Evolutionary conservation across 805 yeast species (phyloP), one percentile per base, ranked within the genome.

Genomic region (Maudiozyma saulgeensis): DNA sequence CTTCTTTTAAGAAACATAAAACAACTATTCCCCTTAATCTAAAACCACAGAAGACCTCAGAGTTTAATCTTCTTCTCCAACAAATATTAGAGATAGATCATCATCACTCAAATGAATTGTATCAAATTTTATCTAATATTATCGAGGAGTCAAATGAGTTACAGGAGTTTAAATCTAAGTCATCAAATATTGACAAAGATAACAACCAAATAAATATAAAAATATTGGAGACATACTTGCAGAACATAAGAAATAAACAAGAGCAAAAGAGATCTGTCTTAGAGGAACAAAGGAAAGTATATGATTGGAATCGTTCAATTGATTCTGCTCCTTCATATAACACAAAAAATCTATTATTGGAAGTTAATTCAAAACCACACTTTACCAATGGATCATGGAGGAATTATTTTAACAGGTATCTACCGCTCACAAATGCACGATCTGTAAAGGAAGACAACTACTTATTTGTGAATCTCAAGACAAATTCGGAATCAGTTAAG

Each of bases 221-320:
- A 3, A 51, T 58, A 6, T 39, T 61, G n/a, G 49, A 55, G 38
- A 46, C 49, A 4, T 63, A 62, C 46, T 45, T 64, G 8, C 46
- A 55, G 13, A 52, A 50, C 19, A 54, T 56, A 12, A 63, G 56
- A 39, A 51, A 44, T 13, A 54, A 56, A 25, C 59, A 58, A 43
- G 47, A 42, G 25, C 60, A 56, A 38, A 55, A 54, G n/a, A 53
- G 47, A 39, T 46, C 51, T 21, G 48, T 56, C 18, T 53, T 58
- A 3, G 53, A 57, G 50, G 55, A 55, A 40, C 55, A 56, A 21
- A 51, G 52, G 35, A 53, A 53, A 25, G 47, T 45, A 5, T 64
- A 60, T 46, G 48, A 56, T 32, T 64, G 68, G 68, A 51, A 54
- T 31, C 49, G 48, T 21, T 25, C 42, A 6, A n/a, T 28, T 8